Evolutionary conservation across 345 rosid species (phyloP).

Genomic region (Salix koriyanagi): DNA sequence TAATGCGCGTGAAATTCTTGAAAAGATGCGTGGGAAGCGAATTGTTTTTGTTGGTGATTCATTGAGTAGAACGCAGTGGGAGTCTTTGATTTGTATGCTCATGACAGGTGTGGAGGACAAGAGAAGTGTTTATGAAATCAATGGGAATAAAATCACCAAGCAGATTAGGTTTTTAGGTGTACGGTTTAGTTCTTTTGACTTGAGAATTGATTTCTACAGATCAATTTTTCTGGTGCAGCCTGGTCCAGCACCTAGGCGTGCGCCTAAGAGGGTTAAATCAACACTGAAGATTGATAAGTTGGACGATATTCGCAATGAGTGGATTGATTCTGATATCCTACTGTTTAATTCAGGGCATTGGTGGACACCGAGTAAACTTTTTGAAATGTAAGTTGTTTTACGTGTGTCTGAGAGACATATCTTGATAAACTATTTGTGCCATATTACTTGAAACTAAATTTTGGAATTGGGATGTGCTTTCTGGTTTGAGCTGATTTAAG

Average conservation of each 20-base stretch:
- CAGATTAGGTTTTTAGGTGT: constrained; percentile 51
- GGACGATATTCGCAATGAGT: constrained; percentile 63
- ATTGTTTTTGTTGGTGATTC: constrained; percentile 72
- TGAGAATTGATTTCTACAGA: constrained; percentile 58
- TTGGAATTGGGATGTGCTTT: background rate
- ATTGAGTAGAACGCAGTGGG: constrained; percentile 69
- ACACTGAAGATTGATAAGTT: constrained; percentile 46
- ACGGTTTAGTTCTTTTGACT: constrained; percentile 41
- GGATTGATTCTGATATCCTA: constrained; percentile 63
- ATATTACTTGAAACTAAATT: background rate
- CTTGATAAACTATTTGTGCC: background rate
- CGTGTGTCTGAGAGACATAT: background rate
- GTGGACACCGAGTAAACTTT: constrained; percentile 72
- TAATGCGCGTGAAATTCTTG: constrained; percentile 34
- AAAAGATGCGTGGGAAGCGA: constrained; percentile 54
- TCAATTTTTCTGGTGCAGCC: constrained; percentile 64
- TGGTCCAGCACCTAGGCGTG: constrained; percentile 42
- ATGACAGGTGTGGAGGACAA: constrained; percentile 65
- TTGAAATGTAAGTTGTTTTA: constrained; percentile 50
- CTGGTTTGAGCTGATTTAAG: background rate
- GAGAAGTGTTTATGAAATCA: constrained; percentile 55
- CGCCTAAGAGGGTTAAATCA: constrained; percentile 65
- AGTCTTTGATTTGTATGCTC: constrained; percentile 67
- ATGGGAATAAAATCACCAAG: constrained; percentile 54
- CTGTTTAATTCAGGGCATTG: constrained; percentile 73